A percentile compares a stretch with the other conserved stretches of the same genome.
phyloP scores from a whole-genome alignment of 2,329 filamentous ascomycete genomes.

The Chlorencoelia australis region DNA sequence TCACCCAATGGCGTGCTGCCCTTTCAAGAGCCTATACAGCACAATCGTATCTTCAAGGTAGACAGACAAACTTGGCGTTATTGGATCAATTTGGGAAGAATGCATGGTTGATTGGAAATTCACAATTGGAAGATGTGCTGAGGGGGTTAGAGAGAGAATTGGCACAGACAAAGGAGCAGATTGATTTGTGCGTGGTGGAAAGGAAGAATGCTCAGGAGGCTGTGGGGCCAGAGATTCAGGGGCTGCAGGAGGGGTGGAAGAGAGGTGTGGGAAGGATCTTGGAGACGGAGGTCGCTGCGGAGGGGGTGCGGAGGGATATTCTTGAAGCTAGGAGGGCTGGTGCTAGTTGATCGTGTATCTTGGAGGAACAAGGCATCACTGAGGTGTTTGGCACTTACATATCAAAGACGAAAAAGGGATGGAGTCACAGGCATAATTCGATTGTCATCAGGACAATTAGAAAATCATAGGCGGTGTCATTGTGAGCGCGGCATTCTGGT shows the following conservation, averaged over 20 bases:
- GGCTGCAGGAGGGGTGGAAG: slow-evolving; percentile 71
- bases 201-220: slow-evolving; percentile 62
- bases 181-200: slow-evolving; percentile 63
- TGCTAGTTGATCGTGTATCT: slow-evolving; percentile 5
- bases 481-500: too few relatives aligned
- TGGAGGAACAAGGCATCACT: not conserved
- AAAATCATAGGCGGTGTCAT: too few relatives aligned
- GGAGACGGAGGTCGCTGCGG: slow-evolving; percentile 78
- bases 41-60: slow-evolving; percentile 43
- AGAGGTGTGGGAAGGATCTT: slow-evolving; percentile 67
- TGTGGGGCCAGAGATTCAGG: slow-evolving; percentile 60
- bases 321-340: slow-evolving; percentile 48
- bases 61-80: slow-evolving; percentile 18
- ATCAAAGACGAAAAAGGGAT: too few relatives aligned
- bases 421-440: too few relatives aligned
- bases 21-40: slow-evolving; percentile 43
- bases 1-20: slow-evolving; percentile 11
- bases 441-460: not conserved
- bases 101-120: slow-evolving; percentile 82
- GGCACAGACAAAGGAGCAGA: slow-evolving; percentile 52
- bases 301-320: slow-evolving; percentile 58
- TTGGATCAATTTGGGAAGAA: slow-evolving; percentile 55
- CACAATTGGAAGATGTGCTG: slow-evolving; percentile 64
- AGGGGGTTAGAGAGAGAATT: slow-evolving; percentile 65
- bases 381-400: too few relatives aligned